These are phyloP conservation scores for Citrus glauca DNA, from an alignment of 345 rosid genomes.

Conservation along the genomic window DNA sequence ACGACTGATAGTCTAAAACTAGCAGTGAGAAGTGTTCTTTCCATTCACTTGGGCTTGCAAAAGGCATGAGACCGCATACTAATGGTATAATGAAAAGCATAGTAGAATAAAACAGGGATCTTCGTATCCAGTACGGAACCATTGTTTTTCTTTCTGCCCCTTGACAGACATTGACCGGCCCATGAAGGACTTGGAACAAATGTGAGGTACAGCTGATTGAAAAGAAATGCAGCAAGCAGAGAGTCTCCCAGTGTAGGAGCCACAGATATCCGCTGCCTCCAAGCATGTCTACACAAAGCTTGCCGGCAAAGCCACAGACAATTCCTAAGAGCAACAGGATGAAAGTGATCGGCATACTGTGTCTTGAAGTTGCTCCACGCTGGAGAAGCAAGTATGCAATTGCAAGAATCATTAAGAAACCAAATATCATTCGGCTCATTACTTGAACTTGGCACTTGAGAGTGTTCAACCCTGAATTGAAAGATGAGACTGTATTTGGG, in stretches of 20 bases:
- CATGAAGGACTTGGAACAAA: slow-evolving; percentile 48
- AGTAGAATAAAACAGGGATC: slow-evolving; percentile 38
- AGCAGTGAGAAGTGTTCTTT: slow-evolving; percentile 43
- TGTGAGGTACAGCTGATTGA: slow-evolving; percentile 39
- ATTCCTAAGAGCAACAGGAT: slow-evolving; percentile 63
- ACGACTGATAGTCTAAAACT: not conserved
- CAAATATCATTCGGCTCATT: slow-evolving; percentile 57
- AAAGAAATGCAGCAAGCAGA: slow-evolving; percentile 64
- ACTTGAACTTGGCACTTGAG: slow-evolving; percentile 60
- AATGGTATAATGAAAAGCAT: slow-evolving; percentile 50
- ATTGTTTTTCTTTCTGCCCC: slow-evolving; percentile 11
- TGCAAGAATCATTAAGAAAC: slow-evolving; percentile 54
- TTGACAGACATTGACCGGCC: slow-evolving; percentile 38
- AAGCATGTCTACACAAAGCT: slow-evolving; percentile 73
- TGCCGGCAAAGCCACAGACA: slow-evolving; percentile 70
- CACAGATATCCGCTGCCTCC: slow-evolving; percentile 77
- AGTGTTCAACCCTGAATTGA: slow-evolving; percentile 44
- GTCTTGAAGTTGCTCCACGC: slow-evolving; percentile 56
- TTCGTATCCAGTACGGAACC: slow-evolving; percentile 64
- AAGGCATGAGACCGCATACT: slow-evolving; percentile 71
- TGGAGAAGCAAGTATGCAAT: slow-evolving; percentile 54
- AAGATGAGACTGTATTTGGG: slow-evolving; percentile 43
- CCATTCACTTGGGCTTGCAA: slow-evolving; percentile 68
- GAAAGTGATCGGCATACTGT: slow-evolving; percentile 68
- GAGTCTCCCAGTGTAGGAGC: slow-evolving; percentile 69